Base-by-base conservation (phyloP, 1,284 basidiomycete species). In the Sanghuangporus baumii region DNA sequence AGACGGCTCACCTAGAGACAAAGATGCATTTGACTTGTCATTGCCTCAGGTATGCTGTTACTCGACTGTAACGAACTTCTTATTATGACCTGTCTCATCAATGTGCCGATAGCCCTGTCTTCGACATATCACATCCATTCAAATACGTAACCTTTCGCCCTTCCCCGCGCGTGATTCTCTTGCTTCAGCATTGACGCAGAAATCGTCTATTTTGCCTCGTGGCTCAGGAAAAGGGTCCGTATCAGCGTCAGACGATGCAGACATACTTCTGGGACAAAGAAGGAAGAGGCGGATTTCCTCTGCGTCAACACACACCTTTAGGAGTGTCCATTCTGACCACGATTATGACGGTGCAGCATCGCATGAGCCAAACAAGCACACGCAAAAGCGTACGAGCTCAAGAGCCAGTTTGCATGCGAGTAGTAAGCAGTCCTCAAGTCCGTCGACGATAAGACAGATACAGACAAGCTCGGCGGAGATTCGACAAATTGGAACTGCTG, bases 61-160 rank as follows among this genome's bases (percentile, higher is more conserved):
- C 23, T 5, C 23, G 6, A 2, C 14, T 47, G 8, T 26, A 51
- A 51, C 2, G 14, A 31, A 14, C 18, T 9, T n/a, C 23, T n/a
- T n/a, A 51, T 16, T 12, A 51, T 23, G 18, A 26, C 48, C 31
- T 46, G 26, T 31, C 26, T 31, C 26, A 26, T 47, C 12, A 57
- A 18, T 37, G 8, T 12, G 16, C 43, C 37, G 40, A 34, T 72
- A 92, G 84, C 84, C 84, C 68, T 86, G 88, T 46, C 77, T 91
- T 65, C 84, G 90, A 67, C 90, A 93, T 75, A 80, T 94, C 57
- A 80, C 81, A 54, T 80, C 84, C 41, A 78, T 94, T 62, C 86
- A 91, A 75, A 78, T 94, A 66, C 83, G 86, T 65, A 93, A 94
- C 70, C 77, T 94, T 47, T 90, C 91, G 11, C 89, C 89, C 1